Base-by-base conservation (phyloP, 371 early-diverging fungal species). In the Mortierella sp. region DNA sequence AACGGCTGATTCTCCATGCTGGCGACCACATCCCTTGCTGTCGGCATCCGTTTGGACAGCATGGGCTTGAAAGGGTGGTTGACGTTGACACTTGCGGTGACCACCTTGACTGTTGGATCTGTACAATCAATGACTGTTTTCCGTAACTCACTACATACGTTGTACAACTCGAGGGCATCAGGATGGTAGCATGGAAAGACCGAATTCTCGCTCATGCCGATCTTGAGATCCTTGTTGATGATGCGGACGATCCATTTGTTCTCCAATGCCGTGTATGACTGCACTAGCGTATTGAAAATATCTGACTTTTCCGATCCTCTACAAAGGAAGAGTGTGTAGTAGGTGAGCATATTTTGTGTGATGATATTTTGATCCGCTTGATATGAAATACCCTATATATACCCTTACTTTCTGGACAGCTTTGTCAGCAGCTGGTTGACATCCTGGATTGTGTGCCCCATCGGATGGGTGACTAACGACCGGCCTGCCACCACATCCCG, bases 241-340 rank as follows among this genome's bases (percentile, higher is more conserved):
- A 96, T 93, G 4, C 96, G 90, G 16, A 93, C 91, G 4, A 96
- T 82, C 96, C 96, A 96, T 63, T 92, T 92, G 81, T 95, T 94
- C 78, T 96, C 95, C 45, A 89, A 78, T 0, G 95, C 83, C 7
- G 95, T 92, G 76, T 91, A 94, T 50, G 90, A 73, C 28, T 88
- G 88, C 28, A 93, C 88, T 28, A 95, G 89, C 42, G 80, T 83
- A 52, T 88, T 86, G 54, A 96, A 90, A 19, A 93, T 78, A 0
- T 86, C 84, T 1, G 84, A 70, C 45, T 91, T 87, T 50, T 90
- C 89, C 0, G 78, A 72, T 8, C 75, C 70, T 88, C 83, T 75
- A 89, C 80, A 77, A 34, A 76, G 50, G 48, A 54, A 38, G 42
- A 38, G 42, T 38, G 42, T 1, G 42, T 3, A 5, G 42, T 16